Evolutionary conservation across 73 alveolate genomes (phyloP).

Genomic region (Diophrys sp.): DNA sequence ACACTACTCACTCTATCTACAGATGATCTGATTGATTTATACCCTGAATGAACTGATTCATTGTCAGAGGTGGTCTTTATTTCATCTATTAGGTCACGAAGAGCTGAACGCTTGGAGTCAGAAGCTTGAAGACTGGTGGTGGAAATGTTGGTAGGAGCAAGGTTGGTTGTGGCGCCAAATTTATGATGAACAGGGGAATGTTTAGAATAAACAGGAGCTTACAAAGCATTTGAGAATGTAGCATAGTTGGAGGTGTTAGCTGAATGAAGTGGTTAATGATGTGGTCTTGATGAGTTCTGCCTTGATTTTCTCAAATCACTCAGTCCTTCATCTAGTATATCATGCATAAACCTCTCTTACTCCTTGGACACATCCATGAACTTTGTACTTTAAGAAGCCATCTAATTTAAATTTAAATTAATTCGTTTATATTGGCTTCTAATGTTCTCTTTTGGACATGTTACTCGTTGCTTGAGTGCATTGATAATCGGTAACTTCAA

Average conservation of each 20-base stretch:
- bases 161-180: no score
- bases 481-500: no score
- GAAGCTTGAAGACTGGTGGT: no score
- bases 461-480: no score
- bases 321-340: neutral
- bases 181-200: constrained; percentile 5
- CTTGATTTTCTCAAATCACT: neutral
- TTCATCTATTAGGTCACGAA: neutral
- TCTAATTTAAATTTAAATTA: no score
- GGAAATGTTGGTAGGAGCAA: no score
- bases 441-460: no score
- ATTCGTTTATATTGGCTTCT: no score
- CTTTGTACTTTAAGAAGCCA: no score
- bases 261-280: no score
- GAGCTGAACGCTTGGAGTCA: neutral
- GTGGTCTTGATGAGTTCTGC: neutral
- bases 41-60: neutral
- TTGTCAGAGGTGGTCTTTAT: neutral
- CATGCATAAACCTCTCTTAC: neutral
- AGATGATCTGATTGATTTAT: neutral
- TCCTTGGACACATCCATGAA: neutral
- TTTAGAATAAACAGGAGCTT: neutral
- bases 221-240: neutral
- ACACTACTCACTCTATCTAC: no score
- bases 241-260: no score